Conservation (phyloP, 495 filamentous ascomycete species). For the Daldinia grandis region DNA sequence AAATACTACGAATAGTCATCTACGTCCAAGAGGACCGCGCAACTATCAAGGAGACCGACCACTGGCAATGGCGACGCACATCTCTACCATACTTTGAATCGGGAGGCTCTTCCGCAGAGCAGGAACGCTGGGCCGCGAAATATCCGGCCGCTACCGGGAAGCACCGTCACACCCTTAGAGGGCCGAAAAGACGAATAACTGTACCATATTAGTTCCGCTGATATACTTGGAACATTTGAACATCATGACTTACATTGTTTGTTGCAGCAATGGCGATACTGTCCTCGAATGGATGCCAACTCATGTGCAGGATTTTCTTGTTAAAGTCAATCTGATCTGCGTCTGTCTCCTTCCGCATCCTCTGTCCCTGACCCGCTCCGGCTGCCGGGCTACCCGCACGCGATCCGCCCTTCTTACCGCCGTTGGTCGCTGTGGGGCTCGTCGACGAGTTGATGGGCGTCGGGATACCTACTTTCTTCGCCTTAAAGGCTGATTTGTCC, state of each 20-base stretch:
- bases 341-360: constrained; percentile 99
- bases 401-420: constrained; percentile 83
- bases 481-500: constrained; percentile 99
- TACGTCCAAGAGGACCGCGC: constrained; percentile 23
- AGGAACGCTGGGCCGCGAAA: constrained; percentile 21
- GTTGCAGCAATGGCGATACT: constrained; percentile 99
- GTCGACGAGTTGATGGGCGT: constrained; percentile 90
- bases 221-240: not conserved
- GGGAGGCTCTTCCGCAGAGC: constrained; percentile 22
- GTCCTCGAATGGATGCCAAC: constrained; percentile 99
- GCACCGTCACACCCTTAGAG: constrained; percentile 62
- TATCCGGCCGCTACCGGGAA: constrained; percentile 29
- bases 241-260: constrained; percentile 83
- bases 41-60: constrained; percentile 38
- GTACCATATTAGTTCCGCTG: constrained; percentile 29
- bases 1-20: constrained; percentile 32
- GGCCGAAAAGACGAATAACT: constrained; percentile 99
- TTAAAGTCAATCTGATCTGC: constrained; percentile 99
- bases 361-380: constrained; percentile 79
- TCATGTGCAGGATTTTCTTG: constrained; percentile 99
- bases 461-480: constrained; percentile 98
- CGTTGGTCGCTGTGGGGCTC: constrained; percentile 71
- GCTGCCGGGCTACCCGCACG: constrained; percentile 90
- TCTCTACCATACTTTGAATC: constrained; percentile 21
- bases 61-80: constrained; percentile 28